phyloP scores from a whole-genome alignment of 371 early-diverging fungal genomes.

The Sporodiniella umbellata region DNA sequence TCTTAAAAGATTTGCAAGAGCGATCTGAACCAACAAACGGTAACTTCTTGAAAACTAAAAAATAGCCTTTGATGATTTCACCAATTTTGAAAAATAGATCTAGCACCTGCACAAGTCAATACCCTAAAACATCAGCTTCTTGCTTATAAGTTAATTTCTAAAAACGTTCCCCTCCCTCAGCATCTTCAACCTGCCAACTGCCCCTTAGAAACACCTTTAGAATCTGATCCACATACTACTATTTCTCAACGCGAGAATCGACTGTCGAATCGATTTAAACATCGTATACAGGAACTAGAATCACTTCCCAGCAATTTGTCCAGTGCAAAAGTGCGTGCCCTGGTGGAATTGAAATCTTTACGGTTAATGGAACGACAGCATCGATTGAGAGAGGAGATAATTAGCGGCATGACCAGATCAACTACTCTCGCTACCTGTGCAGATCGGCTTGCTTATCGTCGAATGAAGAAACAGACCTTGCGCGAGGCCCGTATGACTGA shows the following conservation, averaged over 20 bases:
- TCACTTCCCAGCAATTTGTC: conserved; percentile 32
- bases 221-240: conserved; percentile 73
- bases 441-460: conserved; percentile 76
- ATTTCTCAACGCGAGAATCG: conserved; percentile 73
- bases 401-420: conserved; percentile 59
- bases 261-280: conserved; percentile 60
- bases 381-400: conserved; percentile 77
- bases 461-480: conserved; percentile 86
- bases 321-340: conserved; percentile 49
- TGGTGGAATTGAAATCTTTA: conserved; percentile 89
- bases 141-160: conserved; percentile 78
- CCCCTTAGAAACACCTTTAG: conserved; percentile 58
- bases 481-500: conserved; percentile 92
- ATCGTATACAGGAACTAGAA: conserved; percentile 78
- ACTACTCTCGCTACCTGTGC: conserved; percentile 78
- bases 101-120: conserved; percentile 63
- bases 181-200: conserved; percentile 72
- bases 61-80: neutral
- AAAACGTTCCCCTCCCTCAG: conserved; percentile 75
- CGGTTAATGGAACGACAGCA: conserved; percentile 74
- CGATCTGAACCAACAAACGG: conserved; percentile 3
- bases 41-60: neutral
- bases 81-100: neutral
- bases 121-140: conserved; percentile 76
- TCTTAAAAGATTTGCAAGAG: conserved; percentile 47